A percentile compares a stretch with the other conserved stretches of the same genome.
These are phyloP conservation scores for Cladosporium sphaerospermum DNA, from an alignment of 2,329 filamentous ascomycete species.

Conservation along the genomic window DNA sequence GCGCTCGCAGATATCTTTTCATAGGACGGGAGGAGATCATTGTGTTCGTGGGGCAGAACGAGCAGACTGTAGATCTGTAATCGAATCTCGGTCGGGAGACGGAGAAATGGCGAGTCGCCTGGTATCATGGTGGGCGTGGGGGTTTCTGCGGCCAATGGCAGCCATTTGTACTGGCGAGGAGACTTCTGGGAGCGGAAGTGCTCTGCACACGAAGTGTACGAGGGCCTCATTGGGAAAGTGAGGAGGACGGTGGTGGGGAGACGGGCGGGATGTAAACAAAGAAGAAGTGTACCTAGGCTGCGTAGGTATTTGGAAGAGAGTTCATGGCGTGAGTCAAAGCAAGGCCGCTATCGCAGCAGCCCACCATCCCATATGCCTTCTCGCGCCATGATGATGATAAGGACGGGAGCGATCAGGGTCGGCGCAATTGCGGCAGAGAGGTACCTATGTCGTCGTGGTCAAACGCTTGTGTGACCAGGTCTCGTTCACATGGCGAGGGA, in stretches of 20 bases:
- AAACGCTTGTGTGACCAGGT: too few relatives aligned
- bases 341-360: conserved; percentile 8
- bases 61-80: conserved; percentile 44
- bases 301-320: background rate
- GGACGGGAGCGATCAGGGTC: background rate
- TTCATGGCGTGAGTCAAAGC: background rate
- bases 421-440: conserved; percentile 1
- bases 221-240: conserved; percentile 12
- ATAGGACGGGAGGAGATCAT: conserved; percentile 27
- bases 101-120: conserved; percentile 30
- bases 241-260: background rate
- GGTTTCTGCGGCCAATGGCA: background rate
- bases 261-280: background rate
- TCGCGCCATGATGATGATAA: background rate
- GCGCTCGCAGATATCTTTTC: conserved; percentile 29
- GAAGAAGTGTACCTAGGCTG: background rate
- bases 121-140: background rate
- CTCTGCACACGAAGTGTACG: conserved; percentile 22
- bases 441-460: background rate
- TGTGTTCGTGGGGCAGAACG: conserved; percentile 29
- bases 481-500: too few relatives aligned
- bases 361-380: background rate
- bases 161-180: background rate
- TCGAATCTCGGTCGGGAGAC: conserved; percentile 41
- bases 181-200: conserved; percentile 14